Evolutionary conservation across 192 early-diverging fungal species (phyloP), one percentile per base, ranked within the genome.

Genomic region (Rhizophagus prolifer): DNA sequence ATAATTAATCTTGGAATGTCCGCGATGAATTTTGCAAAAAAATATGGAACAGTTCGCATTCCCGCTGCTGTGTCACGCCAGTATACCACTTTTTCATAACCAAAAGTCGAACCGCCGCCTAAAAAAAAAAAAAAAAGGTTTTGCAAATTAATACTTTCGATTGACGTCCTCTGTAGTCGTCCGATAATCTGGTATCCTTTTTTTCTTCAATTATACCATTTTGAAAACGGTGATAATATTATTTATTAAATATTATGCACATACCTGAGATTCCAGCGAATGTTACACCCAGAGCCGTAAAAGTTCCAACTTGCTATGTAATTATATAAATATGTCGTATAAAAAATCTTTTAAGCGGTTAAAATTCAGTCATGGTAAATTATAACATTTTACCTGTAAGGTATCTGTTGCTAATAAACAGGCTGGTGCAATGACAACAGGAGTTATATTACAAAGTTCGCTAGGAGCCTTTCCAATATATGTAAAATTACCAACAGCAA

Each of bases 61-160:
- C 90, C 90, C 21, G 83, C 80, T 2, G 86, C 78, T 38, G 84
- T 82, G 30, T 91, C 90, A 21, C 90, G 84, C 90, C 90, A 91
- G 47, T 85, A 91, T 12, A 91, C 90, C 14, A 90, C 79, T 62
- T 85, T 83, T 78, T 91, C 90, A 25, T 84, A 82, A 14, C 89
- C 89, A 84, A 91, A 91, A 1, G 90, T 91, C 71, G 81, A 78
- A n/a, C 79, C 54, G 10, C 88, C 90, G 9, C 86, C 68, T 70
- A 38, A 36, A n/a, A 67, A 38, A 67, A n/a, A 67, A 38, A 67
- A 66, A 66, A n/a, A n/a, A 66, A 34, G 30, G 30, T 16, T 36
- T n/a, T 38, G 14, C n/a, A 26, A 38, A 44, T 64, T 67, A 9
- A 41, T 38, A 34, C 0, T 34, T 4, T 34, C 4, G 4, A 4